A percentile compares a stretch with the other conserved stretches of the same genome.
phyloP scores from a whole-genome alignment of 768 basidiomycete genomes.

The Boletus reticuloceps region DNA sequence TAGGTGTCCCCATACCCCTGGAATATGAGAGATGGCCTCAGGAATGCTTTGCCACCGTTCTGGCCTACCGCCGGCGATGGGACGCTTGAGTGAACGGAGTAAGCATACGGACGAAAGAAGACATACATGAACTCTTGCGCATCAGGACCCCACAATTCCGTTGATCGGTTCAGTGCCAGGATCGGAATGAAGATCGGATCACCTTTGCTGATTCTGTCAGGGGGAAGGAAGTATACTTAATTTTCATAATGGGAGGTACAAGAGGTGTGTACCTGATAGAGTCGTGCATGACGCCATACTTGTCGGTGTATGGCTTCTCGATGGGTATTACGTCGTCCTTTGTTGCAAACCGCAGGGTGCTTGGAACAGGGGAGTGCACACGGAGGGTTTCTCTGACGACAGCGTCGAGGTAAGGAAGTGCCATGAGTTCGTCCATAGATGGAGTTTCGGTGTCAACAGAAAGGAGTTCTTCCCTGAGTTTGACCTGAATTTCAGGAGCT shows the following conservation, averaged over 20 bases:
- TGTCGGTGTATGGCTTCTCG: slow-evolving; percentile 42
- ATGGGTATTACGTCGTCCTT: slow-evolving; percentile 56
- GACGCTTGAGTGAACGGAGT: not conserved
- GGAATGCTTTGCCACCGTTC: slow-evolving; percentile 60
- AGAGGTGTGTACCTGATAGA: slow-evolving; percentile 34
- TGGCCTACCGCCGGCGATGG: slow-evolving; percentile 40
- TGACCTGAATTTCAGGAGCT: slow-evolving; percentile 46
- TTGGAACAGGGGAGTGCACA: slow-evolving; percentile 44
- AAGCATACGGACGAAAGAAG: not conserved
- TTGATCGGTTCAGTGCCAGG: slow-evolving; percentile 47
- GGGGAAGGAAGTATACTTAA: not conserved
- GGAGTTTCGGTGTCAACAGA: slow-evolving; percentile 52
- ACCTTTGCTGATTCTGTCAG: slow-evolving; percentile 41
- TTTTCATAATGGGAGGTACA: not conserved
- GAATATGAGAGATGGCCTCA: slow-evolving; percentile 42
- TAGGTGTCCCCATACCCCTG: slow-evolving; percentile 60
- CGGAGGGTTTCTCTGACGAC: slow-evolving; percentile 62
- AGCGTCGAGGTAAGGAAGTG: slow-evolving; percentile 65
- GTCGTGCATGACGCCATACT: slow-evolving; percentile 38
- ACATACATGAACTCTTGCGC: slow-evolving; percentile 56
- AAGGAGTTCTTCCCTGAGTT: slow-evolving; percentile 58
- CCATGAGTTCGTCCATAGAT: slow-evolving; percentile 65
- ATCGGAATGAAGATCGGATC: slow-evolving; percentile 52
- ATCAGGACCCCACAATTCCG: slow-evolving; percentile 61
- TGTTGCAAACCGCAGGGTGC: slow-evolving; percentile 43